Evolutionary conservation across 2,329 filamentous ascomycete species (phyloP), one percentile per base, ranked within the genome.

Genomic region (Pleoardoris graminearum): DNA sequence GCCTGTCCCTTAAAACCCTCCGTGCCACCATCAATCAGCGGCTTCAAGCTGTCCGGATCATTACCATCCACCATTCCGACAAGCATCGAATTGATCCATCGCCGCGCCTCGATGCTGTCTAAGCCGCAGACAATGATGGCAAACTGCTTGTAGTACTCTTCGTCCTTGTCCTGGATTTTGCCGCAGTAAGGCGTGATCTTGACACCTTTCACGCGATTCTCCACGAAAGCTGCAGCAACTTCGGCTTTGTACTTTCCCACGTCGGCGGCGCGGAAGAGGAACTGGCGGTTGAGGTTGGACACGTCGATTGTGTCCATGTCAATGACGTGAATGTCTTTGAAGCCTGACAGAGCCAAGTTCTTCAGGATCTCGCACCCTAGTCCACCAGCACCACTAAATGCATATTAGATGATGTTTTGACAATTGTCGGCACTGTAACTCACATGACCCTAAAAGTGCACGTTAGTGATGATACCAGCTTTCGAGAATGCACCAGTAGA

Each of bases 271-370:
- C 94, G 90, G 76, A 99, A 99, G 53, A 99, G 85, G 69, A 99
- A 99, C 68, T 99, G 94, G 36, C 94, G 88, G 75, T 99, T 99
- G 19, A 99, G 82, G 72, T 99, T 99, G 45, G 92, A 97, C 55
- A 99, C 93, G 70, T 99, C 94, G 73, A 99, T 99, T 1, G 93
- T 99, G 75, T 99, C 90, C 94, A 99, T 99, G 76, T 99, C 94
- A 66, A 99, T 97, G 53, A 99, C 94, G 78, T 99, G 91, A 62
- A 99, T 97, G 67, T 96, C 85, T 74, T 89, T 95, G 79, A 99
- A 99, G 23, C 92, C 91, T 1, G 93, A 97, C 47, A 99, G 82
- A 36, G 94, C 94, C 29, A 99, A 82, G 68, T 99, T 91, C 79
- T 99, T 99, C 47, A 99, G 79, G 38, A 99, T 96, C 72, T 99